A percentile compares a stretch with the other conserved stretches of the same genome.
These are phyloP conservation scores for Xylariaceae sp. DNA, from an alignment of 2,329 filamentous ascomycete genomes.

Conservation along the genomic window DNA sequence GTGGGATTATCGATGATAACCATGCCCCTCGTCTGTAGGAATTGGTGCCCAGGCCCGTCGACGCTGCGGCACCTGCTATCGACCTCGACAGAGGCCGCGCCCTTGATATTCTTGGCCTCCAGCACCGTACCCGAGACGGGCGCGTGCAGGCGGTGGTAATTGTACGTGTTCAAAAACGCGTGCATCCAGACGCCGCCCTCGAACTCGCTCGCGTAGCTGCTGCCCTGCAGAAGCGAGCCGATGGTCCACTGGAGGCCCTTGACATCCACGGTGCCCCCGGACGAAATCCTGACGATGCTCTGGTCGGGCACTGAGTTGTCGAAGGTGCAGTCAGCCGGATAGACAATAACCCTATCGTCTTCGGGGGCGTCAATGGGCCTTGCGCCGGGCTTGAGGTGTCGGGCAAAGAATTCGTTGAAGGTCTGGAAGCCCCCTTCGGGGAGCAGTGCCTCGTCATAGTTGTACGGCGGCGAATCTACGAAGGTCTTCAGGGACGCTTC, in stretches of 20 bases:
- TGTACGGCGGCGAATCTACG: conserved; percentile 35
- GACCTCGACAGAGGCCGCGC: conserved; percentile 43
- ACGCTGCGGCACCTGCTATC: conserved; percentile 19
- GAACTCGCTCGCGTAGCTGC: conserved; percentile 37
- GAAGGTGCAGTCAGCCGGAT: conserved; percentile 43
- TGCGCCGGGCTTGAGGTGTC: conserved; percentile 39
- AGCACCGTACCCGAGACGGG: conserved; percentile 43
- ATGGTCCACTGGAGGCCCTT: conserved; percentile 45
- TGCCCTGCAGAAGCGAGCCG: conserved; percentile 39
- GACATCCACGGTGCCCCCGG: conserved; percentile 36
- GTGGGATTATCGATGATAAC: conserved; percentile 42
- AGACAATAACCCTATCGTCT: conserved; percentile 37
- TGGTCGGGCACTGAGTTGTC: conserved; percentile 28
- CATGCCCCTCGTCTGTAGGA: conserved; percentile 42
- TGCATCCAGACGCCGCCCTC: conserved; percentile 46
- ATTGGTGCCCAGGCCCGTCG: conserved; percentile 45
- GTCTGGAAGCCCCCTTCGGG: conserved; percentile 39
- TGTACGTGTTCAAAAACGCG: conserved; percentile 42
- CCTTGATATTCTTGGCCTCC: conserved; percentile 42
- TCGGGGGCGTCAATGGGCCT: conserved; percentile 36
- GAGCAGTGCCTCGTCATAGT: conserved; percentile 36
- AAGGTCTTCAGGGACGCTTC: conserved; percentile 37
- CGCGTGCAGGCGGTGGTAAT: conserved; percentile 48
- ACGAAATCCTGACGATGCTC: conserved; percentile 30
- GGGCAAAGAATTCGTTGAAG: conserved; percentile 47